Evolutionary conservation across 139 green algal genomes (phyloP), one percentile per base, ranked within the genome.

Genomic region (Micromonas pusilla): DNA sequence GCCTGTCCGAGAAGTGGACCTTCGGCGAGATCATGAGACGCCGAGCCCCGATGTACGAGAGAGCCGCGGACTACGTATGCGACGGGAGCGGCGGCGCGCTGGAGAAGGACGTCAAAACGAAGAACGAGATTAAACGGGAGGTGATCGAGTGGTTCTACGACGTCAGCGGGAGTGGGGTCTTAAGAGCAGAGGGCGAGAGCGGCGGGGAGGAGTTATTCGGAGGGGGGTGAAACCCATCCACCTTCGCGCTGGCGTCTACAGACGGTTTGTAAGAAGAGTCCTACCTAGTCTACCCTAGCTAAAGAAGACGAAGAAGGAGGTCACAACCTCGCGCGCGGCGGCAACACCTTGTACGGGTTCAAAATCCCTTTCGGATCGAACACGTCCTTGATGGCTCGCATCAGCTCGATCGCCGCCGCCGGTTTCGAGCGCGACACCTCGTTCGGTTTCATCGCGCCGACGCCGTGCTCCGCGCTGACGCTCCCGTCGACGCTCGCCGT

Each of bases 331-430:
- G 16, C 9, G 9, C 45, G 45, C 45, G 45, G 45, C 45, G 93
- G 88, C 38, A 98, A 82, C 62, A 98, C 85, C 82, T 98, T 98
- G 87, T 98, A 97, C 0, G 94, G 94, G 79, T 98, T 98, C 38
- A 98, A 63, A 31, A 98, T 97, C 21, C 85, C 79, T 5, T 87
- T 84, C 1, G 94, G 93, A 71, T 99, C 95, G 16, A 99, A 76
- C 57, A 90, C 33, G 0, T 45, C 45, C 83, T 99, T 99, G 66
- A 98, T 76, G 21, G 71, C 52, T 2, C 60, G 62, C 95, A 99
- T 99, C n/a, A 94, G n/a, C 20, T 79, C 68, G 0, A 97, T 73
- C 0, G 89, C 90, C 25, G 80, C 76, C 0, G 71, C 64, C 0
- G 82, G 62, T 70, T 98, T 97, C 66, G 85, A 90, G 84, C 93